Evolutionary conservation across 306 rosid species (phyloP).

Genomic region (Vicia faba): DNA sequence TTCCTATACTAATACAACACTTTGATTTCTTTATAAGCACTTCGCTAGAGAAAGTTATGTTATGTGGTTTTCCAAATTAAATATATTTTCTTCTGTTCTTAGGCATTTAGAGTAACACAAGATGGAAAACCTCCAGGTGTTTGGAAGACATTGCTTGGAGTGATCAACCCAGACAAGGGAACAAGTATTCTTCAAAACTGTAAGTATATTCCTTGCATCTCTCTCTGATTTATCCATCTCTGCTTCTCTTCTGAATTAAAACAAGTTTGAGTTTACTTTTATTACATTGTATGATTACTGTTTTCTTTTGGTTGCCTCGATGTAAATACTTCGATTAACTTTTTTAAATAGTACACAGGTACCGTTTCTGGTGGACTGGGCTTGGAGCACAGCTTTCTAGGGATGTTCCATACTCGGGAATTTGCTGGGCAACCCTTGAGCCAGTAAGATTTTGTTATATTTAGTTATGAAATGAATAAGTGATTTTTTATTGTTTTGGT

Average conservation of each 20-base stretch:
- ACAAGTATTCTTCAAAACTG: slow-evolving; percentile 55
- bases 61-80: slow-evolving; percentile 7
- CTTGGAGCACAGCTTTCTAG: slow-evolving; percentile 96
- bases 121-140: slow-evolving; percentile 77
- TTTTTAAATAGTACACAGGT: slow-evolving; percentile 58
- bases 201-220: slow-evolving; percentile 39
- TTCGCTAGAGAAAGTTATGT: slow-evolving; percentile 22
- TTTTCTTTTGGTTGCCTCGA: slow-evolving; percentile 30
- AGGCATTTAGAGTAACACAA: slow-evolving; percentile 73
- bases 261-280: slow-evolving; percentile 29
- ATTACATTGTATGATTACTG: slow-evolving; percentile 8
- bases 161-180: slow-evolving; percentile 53
- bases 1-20: not conserved
- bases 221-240: slow-evolving; percentile 32
- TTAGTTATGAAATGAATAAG: slow-evolving; percentile 12
- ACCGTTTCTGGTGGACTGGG: slow-evolving; percentile 89
- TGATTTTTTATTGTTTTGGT: not conserved
- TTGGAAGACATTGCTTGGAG: slow-evolving; percentile 76
- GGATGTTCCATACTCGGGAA: slow-evolving; percentile 95
- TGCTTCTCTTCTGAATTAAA: slow-evolving; percentile 18
- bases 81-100: slow-evolving; percentile 10
- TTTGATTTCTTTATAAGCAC: not conserved
- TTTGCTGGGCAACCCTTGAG: slow-evolving; percentile 97
- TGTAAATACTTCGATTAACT: slow-evolving; percentile 11
- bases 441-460: slow-evolving; percentile 58